Conservation (phyloP, 2,329 filamentous ascomycete genomes). For the Cladosporium sp. region DNA sequence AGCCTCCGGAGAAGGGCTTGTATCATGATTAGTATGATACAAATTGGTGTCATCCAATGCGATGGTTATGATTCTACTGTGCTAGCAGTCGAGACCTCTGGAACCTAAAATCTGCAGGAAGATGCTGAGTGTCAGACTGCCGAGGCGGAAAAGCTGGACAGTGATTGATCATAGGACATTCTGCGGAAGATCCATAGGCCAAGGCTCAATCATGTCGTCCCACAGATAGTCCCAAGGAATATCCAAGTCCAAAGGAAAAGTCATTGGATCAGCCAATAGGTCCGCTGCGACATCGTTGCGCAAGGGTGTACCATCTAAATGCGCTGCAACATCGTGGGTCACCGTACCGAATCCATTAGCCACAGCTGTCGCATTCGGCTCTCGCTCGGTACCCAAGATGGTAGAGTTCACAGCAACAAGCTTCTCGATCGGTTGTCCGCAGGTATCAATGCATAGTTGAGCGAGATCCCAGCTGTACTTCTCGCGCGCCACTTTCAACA, state of each 20-base stretch:
- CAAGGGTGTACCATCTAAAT: not conserved
- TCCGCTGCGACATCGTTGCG: not conserved
- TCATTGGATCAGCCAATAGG: not conserved
- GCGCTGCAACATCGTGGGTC: not conserved
- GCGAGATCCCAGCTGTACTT: conserved; percentile 47
- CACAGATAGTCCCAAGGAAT: conserved; percentile 5
- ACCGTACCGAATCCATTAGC: no score
- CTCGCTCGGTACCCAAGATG: not conserved
- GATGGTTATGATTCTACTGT: no score
- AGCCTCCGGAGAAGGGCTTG: conserved; percentile 21
- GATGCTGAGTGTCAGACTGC: no score
- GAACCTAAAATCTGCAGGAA: no score
- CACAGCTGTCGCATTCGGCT: not conserved
- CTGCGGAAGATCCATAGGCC: no score
- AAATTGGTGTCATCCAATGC: no score
- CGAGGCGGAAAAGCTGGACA: no score
- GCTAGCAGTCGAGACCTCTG: no score
- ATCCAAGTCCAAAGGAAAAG: not conserved
- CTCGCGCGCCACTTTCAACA: not conserved
- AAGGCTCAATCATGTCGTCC: not conserved
- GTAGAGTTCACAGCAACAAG: conserved; percentile 24
- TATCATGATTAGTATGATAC: conserved; percentile 12
- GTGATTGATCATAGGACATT: no score
- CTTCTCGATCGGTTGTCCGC: conserved; percentile 33
- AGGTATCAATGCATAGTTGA: conserved; percentile 49